Evolutionary conservation across 305 asterid species (phyloP), one percentile per base, ranked within the genome.

Genomic region (Fraxinus velutina): DNA sequence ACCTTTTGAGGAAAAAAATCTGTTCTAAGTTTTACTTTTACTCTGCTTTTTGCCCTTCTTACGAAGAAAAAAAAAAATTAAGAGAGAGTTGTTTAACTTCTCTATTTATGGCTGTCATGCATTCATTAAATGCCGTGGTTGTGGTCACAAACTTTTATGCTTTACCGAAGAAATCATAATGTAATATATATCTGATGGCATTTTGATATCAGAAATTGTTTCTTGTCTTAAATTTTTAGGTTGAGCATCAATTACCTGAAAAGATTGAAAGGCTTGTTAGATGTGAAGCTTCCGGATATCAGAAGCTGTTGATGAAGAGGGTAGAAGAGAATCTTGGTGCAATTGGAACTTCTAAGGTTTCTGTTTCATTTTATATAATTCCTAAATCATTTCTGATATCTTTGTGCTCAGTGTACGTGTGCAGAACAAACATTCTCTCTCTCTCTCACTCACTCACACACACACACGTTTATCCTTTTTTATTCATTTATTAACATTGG

Each of bases 301-400:
- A 96, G 82, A 96, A 92, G 88, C 90, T 96, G 81, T 87, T 96
- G 92, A 96, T 94, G 93, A 93, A 90, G 91, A 92, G 99, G 89
- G 98, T 96, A 71, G 99, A 96, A 89, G 98, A 92, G 68, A 96
- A 96, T 85, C 99, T 96, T 84, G 99, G 99, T 80, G 98, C 98
- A 79, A 86, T 96, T 80, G 99, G 99, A 85, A 73, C 92, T 80
- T 89, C 98, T 37, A 96, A 94, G 99, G 99, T 96, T 80, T 80
- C 44, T 32, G 24, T 78, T 36, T 78, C 79, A 60, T 75, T 78
- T 57, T 60, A 60, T 17, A 17, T 21, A 85, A 70, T 39, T 71
- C 80, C 36, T 70, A 10, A 24, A 33, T 70, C 19, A 22, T 24
- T 81, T 66, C 36, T 77, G 5, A 36, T 34, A 33, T 66, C 64